phyloP scores from a whole-genome alignment of 208 protist species.

The Wallacemonas sp. region DNA sequence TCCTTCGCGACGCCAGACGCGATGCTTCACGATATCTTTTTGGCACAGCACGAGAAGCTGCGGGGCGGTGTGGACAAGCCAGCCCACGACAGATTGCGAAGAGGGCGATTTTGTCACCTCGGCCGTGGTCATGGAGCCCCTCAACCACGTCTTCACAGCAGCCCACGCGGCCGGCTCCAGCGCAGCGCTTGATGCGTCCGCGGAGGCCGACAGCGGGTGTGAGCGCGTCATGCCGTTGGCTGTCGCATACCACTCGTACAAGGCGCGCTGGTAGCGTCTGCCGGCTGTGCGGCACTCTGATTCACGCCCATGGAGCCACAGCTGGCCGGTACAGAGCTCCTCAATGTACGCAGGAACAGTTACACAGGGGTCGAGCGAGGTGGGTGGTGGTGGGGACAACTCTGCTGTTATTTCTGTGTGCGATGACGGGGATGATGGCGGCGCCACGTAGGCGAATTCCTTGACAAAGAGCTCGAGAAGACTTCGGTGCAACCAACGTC shows the following conservation, averaged over 20 bases:
- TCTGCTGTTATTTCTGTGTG: too few relatives aligned
- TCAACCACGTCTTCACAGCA: conserved; percentile 9
- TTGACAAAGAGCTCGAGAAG: conserved; percentile 80
- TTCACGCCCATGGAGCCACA: conserved; percentile 72
- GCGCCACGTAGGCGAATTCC: conserved; percentile 86
- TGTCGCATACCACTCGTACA: conserved; percentile 20
- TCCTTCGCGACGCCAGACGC: conserved; percentile 92
- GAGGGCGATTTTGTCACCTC: background rate
- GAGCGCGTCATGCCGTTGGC: too few relatives aligned
- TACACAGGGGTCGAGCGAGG: conserved; percentile 41
- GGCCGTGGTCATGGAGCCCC: background rate
- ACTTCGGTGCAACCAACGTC: conserved; percentile 85
- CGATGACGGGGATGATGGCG: conserved; percentile 4
- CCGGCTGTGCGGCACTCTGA: conserved; percentile 67
- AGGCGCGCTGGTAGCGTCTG: conserved; percentile 30
- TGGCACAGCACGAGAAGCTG: conserved; percentile 61
- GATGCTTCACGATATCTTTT: conserved; percentile 82
- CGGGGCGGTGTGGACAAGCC: background rate
- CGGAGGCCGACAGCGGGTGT: too few relatives aligned
- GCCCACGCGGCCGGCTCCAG: background rate
- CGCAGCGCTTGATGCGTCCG: background rate
- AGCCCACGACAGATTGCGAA: background rate
- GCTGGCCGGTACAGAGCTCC: conserved; percentile 55
- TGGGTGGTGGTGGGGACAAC: too few relatives aligned
- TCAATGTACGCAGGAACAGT: conserved; percentile 69